Base-by-base conservation (phyloP, 345 rosid genomes). In the Nephelium lappaceum region DNA sequence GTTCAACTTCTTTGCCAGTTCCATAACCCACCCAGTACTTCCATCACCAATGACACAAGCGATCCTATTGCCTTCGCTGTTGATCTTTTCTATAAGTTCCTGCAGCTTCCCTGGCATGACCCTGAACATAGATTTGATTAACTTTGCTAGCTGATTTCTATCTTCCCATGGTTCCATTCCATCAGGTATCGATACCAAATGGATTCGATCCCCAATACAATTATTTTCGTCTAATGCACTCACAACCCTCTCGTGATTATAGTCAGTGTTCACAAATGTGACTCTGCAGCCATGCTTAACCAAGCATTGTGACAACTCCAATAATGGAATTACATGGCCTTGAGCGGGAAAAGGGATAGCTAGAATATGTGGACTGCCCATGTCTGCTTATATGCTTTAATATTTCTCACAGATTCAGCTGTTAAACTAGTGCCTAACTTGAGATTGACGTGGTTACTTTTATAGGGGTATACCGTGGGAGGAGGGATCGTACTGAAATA, bases 231-330 rank as follows among this genome's bases (percentile, higher is more conserved):
- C 21, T 16, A 71, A 71, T n/a, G 70, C 38, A 9, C 55, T 18
- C 53, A 21, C 18, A 65, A 81, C 55, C 57, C 73, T 42, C 55
- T 75, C 8, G 60, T 60, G 72, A 66, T 51, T 41, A 15, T 6
- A 51, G 16, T 51, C 57, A 11, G 19, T 51, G 18, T 51, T 51
- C 4, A 70, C 70, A 58, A 78, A 78, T 36, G 79, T 75, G 66
- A 82, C 57, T 71, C 8, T 78, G 77, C 71, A 78, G n/a, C 78
- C 77, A 23, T 55, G 42, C 45, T 67, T 66, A 5, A 61, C 73
- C 8, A 79, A 60, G 67, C 21, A 73, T 21, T 66, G 58, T 21
- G 77, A 79, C 6, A 79, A 67, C 47, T 66, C 57, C 57, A 51
- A 15, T 3, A 51, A 15, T 11, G 57, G 57, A 8, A 51, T 51